Evolutionary conservation across 805 yeast genomes (phyloP), one percentile per base, ranked within the genome.

Genomic region (Kuraishia ogatae): DNA sequence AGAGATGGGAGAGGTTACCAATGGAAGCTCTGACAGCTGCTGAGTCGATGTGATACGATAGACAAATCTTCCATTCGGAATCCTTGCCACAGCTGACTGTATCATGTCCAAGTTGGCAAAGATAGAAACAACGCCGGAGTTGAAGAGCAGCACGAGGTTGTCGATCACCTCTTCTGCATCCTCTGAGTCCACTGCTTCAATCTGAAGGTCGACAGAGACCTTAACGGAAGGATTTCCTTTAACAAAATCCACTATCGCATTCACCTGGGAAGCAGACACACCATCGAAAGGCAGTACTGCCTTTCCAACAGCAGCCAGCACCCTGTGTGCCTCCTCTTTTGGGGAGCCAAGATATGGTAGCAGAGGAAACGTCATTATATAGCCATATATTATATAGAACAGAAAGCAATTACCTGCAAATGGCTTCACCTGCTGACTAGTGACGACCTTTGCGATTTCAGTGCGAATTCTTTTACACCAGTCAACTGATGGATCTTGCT

Each of bases 41-140:
- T 56, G 57, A 26, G 58, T 24, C 2, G 61, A 52, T 1, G 60
- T 48, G 21, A 65, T 39, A 55, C 66, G 65, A 53, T 62, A 60
- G 21, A 64, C 63, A 19, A 71, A 56, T 58, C 74, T 62, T 26
- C 70, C 71, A 54, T 64, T 66, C 54, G 75, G 73, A 48, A 71
- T 65, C 35, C 59, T 60, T 5, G 57, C 56, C n/a, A 56, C n/a
- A 43, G 69, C 66, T 20, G 52, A 53, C 4, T 55, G 50, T 19
- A 59, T 54, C 0, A 66, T 22, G 22, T n/a, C 50, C 17, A 39
- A 5, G 17, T 23, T 51, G 11, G 39, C 68, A 59, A 69, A 64
- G 2, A 69, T 52, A 3, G 58, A 62, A 10, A 53, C 52, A 24
- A 66, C 63, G 28, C 73, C 73, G 53, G 64, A 69, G 55, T 70